phyloP scores from a whole-genome alignment of 108 stramenopile species.

The Skeletonema costatum region DNA sequence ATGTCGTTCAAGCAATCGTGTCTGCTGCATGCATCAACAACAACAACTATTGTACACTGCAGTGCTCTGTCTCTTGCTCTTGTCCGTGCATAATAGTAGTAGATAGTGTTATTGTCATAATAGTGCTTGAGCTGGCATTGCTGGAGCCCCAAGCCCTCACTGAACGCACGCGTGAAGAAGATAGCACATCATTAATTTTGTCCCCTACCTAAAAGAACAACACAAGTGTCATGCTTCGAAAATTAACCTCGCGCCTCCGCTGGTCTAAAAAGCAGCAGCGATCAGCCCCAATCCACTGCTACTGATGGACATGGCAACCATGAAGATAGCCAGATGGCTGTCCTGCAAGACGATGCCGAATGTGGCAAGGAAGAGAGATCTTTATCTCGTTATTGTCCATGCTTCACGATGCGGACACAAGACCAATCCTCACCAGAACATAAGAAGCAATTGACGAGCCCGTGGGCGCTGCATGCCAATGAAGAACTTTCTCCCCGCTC shows the following conservation, averaged over 20 bases:
- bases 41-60: no score
- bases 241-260: neutral
- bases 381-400: neutral
- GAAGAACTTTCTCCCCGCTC: constrained; percentile 39
- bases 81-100: no score
- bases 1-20: no score
- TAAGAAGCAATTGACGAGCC: constrained; percentile 4
- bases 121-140: no score
- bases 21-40: no score
- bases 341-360: neutral
- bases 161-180: no score
- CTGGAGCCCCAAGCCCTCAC: no score
- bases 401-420: neutral
- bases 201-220: neutral
- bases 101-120: no score
- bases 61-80: no score
- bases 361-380: neutral
- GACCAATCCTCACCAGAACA: neutral
- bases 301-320: neutral
- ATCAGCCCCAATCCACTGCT: neutral
- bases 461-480: constrained; percentile 19
- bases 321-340: neutral
- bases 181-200: no score
- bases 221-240: neutral
- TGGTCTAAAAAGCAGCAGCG: neutral